These are phyloP conservation scores for Clarireedia homoeocarpa DNA, from an alignment of 2,329 filamentous ascomycete species.

Conservation along the genomic window DNA sequence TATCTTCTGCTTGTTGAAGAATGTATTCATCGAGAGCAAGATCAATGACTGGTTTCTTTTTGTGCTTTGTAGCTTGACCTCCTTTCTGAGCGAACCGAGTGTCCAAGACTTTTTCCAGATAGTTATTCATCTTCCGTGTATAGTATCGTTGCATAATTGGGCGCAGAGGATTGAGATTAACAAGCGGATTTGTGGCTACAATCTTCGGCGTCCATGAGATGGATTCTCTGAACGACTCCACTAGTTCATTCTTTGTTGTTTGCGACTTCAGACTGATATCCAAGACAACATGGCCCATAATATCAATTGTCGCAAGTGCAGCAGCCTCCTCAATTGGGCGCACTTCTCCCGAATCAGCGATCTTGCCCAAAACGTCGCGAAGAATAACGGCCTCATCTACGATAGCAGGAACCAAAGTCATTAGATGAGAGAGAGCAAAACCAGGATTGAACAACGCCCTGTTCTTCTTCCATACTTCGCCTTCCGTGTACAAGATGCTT, in stretches of 20 bases:
- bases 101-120: constrained; percentile 19
- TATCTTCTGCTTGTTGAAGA: constrained; percentile 8
- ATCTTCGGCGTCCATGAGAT: constrained; percentile 16
- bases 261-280: constrained; percentile 16
- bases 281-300: constrained; percentile 17
- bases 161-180: constrained; percentile 14
- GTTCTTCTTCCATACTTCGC: constrained; percentile 20
- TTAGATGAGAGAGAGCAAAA: constrained; percentile 16
- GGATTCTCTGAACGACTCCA: constrained; percentile 15
- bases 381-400: constrained; percentile 18
- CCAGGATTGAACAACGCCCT: constrained; percentile 23
- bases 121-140: constrained; percentile 17
- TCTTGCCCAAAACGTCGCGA: constrained; percentile 9
- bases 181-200: constrained; percentile 12
- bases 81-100: constrained; percentile 12
- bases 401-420: constrained; percentile 15
- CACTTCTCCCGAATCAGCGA: constrained; percentile 15
- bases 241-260: constrained; percentile 14
- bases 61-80: constrained; percentile 1
- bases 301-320: constrained; percentile 19
- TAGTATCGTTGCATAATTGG: constrained; percentile 19
- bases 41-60: constrained; percentile 16
- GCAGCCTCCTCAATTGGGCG: constrained; percentile 16
- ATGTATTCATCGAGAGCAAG: constrained; percentile 19
- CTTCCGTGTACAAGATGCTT: constrained; percentile 17